phyloP scores from a whole-genome alignment of 2,329 filamentous ascomycete genomes.

The Venturia carpophila region DNA sequence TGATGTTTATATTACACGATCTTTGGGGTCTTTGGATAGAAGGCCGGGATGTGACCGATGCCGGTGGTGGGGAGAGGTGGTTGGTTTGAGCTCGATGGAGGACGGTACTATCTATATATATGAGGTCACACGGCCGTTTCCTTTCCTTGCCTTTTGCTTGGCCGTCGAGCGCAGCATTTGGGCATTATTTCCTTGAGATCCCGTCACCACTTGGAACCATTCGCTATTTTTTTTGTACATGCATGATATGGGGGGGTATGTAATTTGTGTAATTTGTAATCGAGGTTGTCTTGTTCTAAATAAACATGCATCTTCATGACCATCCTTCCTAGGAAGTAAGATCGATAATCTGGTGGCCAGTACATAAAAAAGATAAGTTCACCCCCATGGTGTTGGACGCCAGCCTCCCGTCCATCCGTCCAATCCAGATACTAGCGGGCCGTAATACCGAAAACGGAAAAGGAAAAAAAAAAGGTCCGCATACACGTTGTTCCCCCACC shows the following conservation, averaged over 20 bases:
- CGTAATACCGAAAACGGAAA: too few species aligned
- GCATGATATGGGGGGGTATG: not conserved
- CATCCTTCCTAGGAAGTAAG: too few species aligned
- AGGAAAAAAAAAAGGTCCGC: too few species aligned
- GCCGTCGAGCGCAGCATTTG: not conserved
- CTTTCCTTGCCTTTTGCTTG: not conserved
- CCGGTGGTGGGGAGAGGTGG: not conserved
- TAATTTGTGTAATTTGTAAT: slow-evolving; percentile 2
- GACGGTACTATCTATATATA: not conserved
- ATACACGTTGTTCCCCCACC: not conserved
- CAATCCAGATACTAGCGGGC: too few species aligned
- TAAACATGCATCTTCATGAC: too few species aligned
- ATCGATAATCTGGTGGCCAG: too few species aligned
- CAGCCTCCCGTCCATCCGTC: too few species aligned
- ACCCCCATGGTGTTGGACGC: too few species aligned
- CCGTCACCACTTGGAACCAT: not conserved
- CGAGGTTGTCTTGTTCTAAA: not conserved
- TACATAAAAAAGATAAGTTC: too few species aligned
- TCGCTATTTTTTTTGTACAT: not conserved
- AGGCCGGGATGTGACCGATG: not conserved
- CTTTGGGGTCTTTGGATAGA: not conserved
- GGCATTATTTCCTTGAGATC: not conserved
- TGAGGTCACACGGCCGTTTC: not conserved
- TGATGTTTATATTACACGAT: not conserved
- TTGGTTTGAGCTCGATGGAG: not conserved